Conservation (phyloP, 2,329 filamentous ascomycete species). For the Iodosphaeria phyllophila region DNA sequence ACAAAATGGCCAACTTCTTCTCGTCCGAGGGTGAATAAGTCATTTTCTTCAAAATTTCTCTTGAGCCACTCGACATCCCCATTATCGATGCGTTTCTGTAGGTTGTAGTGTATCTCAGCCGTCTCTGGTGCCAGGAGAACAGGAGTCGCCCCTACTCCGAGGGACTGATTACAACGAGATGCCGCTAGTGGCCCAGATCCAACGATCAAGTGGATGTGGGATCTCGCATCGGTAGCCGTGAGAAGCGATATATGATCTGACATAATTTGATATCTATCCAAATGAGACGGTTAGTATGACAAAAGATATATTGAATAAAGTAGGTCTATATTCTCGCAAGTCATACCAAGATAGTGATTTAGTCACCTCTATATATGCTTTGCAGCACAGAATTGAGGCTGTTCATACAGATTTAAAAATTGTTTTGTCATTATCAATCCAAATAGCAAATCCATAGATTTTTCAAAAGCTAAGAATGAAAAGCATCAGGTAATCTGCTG, state of each 20-base stretch:
- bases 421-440: too few species aligned
- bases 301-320: too few species aligned
- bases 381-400: too few species aligned
- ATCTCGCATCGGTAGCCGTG: conserved; percentile 50
- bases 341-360: too few species aligned
- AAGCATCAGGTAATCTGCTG: too few species aligned
- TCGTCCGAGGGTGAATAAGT: conserved; percentile 62
- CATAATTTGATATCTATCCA: conserved; percentile 7
- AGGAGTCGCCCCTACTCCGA: conserved; percentile 66
- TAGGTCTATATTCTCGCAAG: too few species aligned
- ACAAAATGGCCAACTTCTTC: conserved; percentile 61
- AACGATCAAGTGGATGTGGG: conserved; percentile 66
- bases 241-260: conserved; percentile 34
- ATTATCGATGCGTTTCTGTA: conserved; percentile 45
- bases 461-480: too few species aligned
- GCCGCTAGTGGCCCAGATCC: conserved; percentile 79
- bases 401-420: too few species aligned
- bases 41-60: conserved; percentile 47
- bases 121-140: conserved; percentile 57
- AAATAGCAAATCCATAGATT: too few species aligned
- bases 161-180: conserved; percentile 59
- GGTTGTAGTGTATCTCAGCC: conserved; percentile 34
- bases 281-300: too few species aligned
- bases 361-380: too few species aligned
- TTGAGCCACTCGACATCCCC: conserved; percentile 47